These are phyloP conservation scores for Phylloporus sp. DNA, from an alignment of 768 basidiomycete genomes.

Conservation along the genomic window DNA sequence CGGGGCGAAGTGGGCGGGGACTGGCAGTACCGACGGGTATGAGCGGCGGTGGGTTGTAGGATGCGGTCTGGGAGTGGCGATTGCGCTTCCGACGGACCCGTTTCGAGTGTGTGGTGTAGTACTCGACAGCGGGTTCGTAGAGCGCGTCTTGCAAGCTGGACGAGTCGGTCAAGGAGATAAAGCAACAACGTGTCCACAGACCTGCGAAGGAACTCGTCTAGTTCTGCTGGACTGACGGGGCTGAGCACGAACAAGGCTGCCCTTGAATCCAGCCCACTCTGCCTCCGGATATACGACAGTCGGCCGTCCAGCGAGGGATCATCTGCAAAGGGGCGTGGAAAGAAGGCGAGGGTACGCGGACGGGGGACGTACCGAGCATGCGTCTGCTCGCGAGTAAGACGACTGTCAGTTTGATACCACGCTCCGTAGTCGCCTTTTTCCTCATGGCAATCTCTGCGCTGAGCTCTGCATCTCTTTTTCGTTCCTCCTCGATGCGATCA, in stretches of 20 bases:
- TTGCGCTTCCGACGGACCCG: constrained; percentile 88
- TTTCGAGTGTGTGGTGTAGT: constrained; percentile 91
- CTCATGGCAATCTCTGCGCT: constrained; percentile 74
- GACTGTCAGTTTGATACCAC: constrained; percentile 91
- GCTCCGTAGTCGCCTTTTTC: constrained; percentile 76
- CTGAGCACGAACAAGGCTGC: constrained; percentile 94
- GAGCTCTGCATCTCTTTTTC: constrained; percentile 68
- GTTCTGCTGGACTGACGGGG: constrained; percentile 81
- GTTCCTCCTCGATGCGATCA: constrained; percentile 65
- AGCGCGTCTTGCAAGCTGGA: constrained; percentile 81
- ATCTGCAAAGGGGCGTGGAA: constrained; percentile 46
- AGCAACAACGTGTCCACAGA: constrained; percentile 22
- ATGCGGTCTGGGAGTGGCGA: constrained; percentile 61
- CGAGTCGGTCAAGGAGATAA: not conserved
- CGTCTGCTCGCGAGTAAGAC: constrained; percentile 87
- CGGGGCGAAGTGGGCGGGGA: constrained; percentile 64
- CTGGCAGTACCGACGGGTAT: constrained; percentile 37
- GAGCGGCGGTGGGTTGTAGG: constrained; percentile 46
- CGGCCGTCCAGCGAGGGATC: constrained; percentile 80
- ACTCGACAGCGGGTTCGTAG: constrained; percentile 86
- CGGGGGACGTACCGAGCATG: constrained; percentile 65
- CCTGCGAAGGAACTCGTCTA: constrained; percentile 88
- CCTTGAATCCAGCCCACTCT: constrained; percentile 85
- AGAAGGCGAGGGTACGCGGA: not conserved
- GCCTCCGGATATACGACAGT: constrained; percentile 81